A percentile compares a stretch with the other conserved stretches of the same genome.
Conservation (phyloP, 208 protist genomes). For the Phytomonas serpens region DNA sequence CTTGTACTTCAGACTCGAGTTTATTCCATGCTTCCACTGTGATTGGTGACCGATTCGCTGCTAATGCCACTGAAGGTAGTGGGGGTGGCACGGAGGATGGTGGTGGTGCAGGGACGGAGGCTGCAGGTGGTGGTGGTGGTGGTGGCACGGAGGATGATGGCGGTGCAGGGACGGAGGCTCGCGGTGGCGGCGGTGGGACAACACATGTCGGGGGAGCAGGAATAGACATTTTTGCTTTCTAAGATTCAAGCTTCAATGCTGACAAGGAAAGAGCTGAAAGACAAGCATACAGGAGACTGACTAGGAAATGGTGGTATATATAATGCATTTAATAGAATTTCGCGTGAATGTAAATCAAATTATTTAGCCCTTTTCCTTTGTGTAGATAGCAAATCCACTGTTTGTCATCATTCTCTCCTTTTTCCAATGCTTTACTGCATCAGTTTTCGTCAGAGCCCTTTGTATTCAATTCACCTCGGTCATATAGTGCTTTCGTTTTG, state of each 20-base stretch:
- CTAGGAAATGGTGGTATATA: conserved; percentile 3
- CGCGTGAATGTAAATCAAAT: background rate
- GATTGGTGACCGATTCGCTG: conserved; percentile 23
- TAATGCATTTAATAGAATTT: background rate
- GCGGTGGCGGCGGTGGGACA: conserved; percentile 17
- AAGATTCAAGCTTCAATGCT: background rate
- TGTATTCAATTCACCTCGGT: conserved; percentile 45
- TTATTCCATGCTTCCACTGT: conserved; percentile 26
- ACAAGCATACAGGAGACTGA: conserved; percentile 8
- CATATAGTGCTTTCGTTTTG: conserved; percentile 64
- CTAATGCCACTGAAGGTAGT: conserved; percentile 11
- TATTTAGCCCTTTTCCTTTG: background rate
- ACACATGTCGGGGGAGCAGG: conserved; percentile 17
- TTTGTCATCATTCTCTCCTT: background rate
- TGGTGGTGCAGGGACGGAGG: conserved; percentile 5
- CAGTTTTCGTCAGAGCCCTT: conserved; percentile 19
- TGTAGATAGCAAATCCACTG: background rate
- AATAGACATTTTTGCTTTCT: conserved; percentile 10
- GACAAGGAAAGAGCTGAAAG: conserved; percentile 1
- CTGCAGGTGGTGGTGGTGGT: conserved; percentile 14
- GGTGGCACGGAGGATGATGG: conserved; percentile 19
- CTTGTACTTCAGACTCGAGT: conserved; percentile 31
- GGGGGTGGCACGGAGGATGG: conserved; percentile 12
- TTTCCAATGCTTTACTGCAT: background rate
- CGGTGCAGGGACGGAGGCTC: conserved; percentile 14